Base-by-base conservation (phyloP, 305 asterid genomes). In the Rubia tinctorum region DNA sequence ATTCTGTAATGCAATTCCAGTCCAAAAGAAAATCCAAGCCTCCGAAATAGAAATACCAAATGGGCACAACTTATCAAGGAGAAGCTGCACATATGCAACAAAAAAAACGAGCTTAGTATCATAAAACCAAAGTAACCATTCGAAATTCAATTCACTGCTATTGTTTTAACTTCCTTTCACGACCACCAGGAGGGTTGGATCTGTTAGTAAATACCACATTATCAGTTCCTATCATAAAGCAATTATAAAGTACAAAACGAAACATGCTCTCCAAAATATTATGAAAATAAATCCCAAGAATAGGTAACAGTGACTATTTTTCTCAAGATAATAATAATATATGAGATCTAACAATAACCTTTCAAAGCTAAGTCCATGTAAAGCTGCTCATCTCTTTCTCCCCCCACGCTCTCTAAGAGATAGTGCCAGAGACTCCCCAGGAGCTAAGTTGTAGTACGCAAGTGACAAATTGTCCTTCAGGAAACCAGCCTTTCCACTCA, bases 401-500 rank as follows among this genome's bases (percentile, higher is more conserved):
- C 99, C 97, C 83, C 99, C 99, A 84, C 99, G 99, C 76, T 94
- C 99, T 83, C 97, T 89, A 45, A 91, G 92, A 78, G 99, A 90
- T 25, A 94, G 98, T 60, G 88, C 71, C 40, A 94, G 88, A 12
- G 88, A 34, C 61, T 91, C 99, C 79, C 96, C 96, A 37, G 93
- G 83, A 34, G 73, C 85, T 79, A 91, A 84, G 78, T 94, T 94
- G 86, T 94, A 94, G 82, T 91, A 86, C 10, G 99, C 99, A 83
- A 94, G 97, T 6, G 99, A 90, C 45, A 94, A 80, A 79, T 94
- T 94, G 81, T 94, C 99, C 90, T 89, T 91, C 84, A 94, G 96
- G 81, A 94, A 94, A 73, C 99, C 99, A 74, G 99, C 97, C 84
- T 90, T 94, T 79, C 99, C 97, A 81, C 99, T 94, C 80, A 94